Evolutionary conservation across 345 rosid genomes (phyloP), one percentile per base, ranked within the genome.

Genomic region (Hirschfeldia incana): DNA sequence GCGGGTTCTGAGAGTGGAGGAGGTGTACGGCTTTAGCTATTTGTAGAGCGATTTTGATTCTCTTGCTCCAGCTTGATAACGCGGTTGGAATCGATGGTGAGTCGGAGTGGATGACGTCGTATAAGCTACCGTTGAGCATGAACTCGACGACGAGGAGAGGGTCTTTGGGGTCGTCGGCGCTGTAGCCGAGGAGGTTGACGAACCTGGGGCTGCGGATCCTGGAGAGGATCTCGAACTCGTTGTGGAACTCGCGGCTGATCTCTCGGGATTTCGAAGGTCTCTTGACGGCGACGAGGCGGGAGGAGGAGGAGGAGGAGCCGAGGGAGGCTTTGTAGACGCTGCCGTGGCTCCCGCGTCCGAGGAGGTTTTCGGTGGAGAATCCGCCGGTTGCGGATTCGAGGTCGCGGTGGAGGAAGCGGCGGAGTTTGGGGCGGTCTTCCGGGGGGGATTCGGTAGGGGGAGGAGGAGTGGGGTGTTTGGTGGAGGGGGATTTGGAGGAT

Each of bases 261-360:
- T 95, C 96, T 26, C 87, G 77, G 5, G 85, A 86, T 82, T 78
- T 93, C 1, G 97, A 89, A 0, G 97, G 91, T 73, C 86, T 86
- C 88, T 95, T 95, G 76, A 95, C 80, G 49, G 99, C 99, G 26
- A 95, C 94, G 65, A 85, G 91, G 39, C 96, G 99, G 8, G 97
- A 34, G 8, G 97, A 29, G 32, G 65, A 29, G 32, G 65, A 94
- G 99, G 8, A 29, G 32, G 97, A 94, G 36, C 88, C 92, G 75
- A 91, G 80, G 34, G 87, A 90, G 8, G 93, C 99, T 82, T 91
- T 95, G 90, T 95, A 95, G 73, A 95, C 99, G 78, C 83, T 83
- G 2, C 98, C 99, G 77, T 95, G 99, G 84, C 99, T 95, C 69
- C 99, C 99, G 75, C 90, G 91, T 0, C 99, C 99, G 4, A 95